Conservation (phyloP, 148 eudicot species). For the Vaccinium corymbosum region DNA sequence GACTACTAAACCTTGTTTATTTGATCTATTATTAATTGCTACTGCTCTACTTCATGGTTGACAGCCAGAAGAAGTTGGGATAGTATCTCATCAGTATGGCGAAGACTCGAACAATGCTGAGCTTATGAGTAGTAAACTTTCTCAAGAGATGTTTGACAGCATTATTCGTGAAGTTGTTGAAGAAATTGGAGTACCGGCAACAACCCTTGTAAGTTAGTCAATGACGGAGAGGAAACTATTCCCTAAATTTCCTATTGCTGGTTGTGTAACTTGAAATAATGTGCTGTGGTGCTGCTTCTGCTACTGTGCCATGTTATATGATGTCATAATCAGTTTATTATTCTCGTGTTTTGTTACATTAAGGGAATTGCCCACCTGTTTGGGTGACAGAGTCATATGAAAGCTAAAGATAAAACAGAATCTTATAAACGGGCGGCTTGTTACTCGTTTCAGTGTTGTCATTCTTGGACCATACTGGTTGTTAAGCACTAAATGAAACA, state of each 20-base stretch:
- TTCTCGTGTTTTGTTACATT: not conserved
- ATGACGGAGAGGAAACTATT: slow-evolving; percentile 4
- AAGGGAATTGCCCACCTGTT: not conserved
- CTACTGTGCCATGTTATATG: not conserved
- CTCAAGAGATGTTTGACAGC: slow-evolving; percentile 94
- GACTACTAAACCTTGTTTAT: not conserved
- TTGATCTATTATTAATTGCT: not conserved
- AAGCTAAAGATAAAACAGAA: not conserved
- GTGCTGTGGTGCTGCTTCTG: slow-evolving; percentile 32
- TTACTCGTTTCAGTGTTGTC: not conserved
- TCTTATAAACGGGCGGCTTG: not conserved
- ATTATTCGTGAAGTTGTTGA: slow-evolving; percentile 88
- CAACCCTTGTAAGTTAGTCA: slow-evolving; percentile 56
- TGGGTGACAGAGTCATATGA: not conserved
- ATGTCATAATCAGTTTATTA: not conserved
- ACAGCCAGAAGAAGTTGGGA: slow-evolving; percentile 84
- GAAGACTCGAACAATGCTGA: slow-evolving; percentile 26
- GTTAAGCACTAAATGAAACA: too few species aligned
- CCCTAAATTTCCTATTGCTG: not conserved
- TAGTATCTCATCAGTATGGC: slow-evolving; percentile 36
- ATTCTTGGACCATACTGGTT: too few species aligned
- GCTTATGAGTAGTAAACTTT: slow-evolving; percentile 38
- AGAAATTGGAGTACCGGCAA: slow-evolving; percentile 83
- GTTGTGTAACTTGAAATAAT: not conserved
- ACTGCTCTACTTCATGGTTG: slow-evolving; percentile 14